A percentile compares a stretch with the other conserved stretches of the same genome.
Conservation (phyloP, 73 alveolate genomes). For the Symbiodinium natans region DNA sequence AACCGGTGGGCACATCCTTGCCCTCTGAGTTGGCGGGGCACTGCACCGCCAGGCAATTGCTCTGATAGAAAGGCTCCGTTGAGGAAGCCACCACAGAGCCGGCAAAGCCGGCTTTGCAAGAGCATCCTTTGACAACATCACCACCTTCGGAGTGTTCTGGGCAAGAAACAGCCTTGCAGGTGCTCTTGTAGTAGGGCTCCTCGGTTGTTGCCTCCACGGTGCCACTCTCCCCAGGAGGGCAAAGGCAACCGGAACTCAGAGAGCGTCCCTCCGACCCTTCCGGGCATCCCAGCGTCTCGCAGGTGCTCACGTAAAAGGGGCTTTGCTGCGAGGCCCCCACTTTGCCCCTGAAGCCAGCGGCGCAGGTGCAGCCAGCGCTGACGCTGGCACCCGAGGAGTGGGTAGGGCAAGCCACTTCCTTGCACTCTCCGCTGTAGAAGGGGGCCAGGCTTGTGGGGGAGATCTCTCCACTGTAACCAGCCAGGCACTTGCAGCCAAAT, state of each 20-base stretch:
- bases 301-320: neutral
- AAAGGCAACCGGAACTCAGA: neutral
- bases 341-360: neutral
- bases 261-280: neutral
- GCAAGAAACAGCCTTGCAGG: conserved; percentile 4
- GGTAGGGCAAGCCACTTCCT: neutral
- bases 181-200: neutral
- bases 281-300: neutral
- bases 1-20: neutral
- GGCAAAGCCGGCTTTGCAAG: neutral
- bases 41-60: neutral
- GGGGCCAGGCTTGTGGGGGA: conserved; percentile 7
- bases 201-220: neutral
- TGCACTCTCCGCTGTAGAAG: conserved; percentile 10
- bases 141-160: neutral
- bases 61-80: neutral
- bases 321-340: conserved; percentile 18
- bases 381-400: neutral
- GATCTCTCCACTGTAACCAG: conserved; percentile 16
- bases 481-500: conserved; percentile 30
- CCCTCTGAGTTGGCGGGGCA: conserved; percentile 28
- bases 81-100: neutral
- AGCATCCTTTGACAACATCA: neutral
- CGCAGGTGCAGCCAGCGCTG: conserved; percentile 5
- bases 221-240: conserved; percentile 14